These are phyloP conservation scores for Orbilia ellipsospora DNA, from an alignment of 2,329 filamentous ascomycete species.

Conservation along the genomic window DNA sequence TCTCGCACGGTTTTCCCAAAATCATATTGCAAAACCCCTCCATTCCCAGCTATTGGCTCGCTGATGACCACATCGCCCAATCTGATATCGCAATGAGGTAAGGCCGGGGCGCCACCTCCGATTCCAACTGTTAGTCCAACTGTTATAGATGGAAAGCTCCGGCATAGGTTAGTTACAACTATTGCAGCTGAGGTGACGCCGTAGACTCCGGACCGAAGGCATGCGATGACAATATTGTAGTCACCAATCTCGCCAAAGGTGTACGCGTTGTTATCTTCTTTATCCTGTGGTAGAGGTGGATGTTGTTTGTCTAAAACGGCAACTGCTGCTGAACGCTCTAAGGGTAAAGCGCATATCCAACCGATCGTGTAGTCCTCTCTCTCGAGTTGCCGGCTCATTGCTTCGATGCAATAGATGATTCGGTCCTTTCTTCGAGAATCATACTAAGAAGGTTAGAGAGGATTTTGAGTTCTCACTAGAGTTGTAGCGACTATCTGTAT, in stretches of 20 bases:
- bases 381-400: not conserved
- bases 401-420: too few relatives aligned
- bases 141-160: slow-evolving; percentile 9
- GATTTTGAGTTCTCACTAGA: too few relatives aligned
- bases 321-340: slow-evolving; percentile 36
- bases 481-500: too few relatives aligned
- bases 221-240: slow-evolving; percentile 28
- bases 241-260: slow-evolving; percentile 10
- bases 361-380: slow-evolving; percentile 50
- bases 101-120: slow-evolving; percentile 7
- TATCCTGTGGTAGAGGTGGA: not conserved
- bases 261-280: slow-evolving; percentile 18
- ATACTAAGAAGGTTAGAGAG: too few relatives aligned
- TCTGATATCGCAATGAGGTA: slow-evolving; percentile 12
- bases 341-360: slow-evolving; percentile 52
- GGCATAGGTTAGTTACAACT: slow-evolving; percentile 7
- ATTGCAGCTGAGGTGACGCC: slow-evolving; percentile 15
- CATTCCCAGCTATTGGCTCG: not conserved
- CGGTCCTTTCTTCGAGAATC: too few relatives aligned
- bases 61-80: slow-evolving; percentile 33
- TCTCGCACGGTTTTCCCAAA: slow-evolving; percentile 8
- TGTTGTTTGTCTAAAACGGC: slow-evolving; percentile 49
- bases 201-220: slow-evolving; percentile 4
- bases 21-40: slow-evolving; percentile 22
- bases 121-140: slow-evolving; percentile 25